Evolutionary conservation across 768 basidiomycete genomes (phyloP), one percentile per base, ranked within the genome.

Genomic region (Boletus reticulatus): DNA sequence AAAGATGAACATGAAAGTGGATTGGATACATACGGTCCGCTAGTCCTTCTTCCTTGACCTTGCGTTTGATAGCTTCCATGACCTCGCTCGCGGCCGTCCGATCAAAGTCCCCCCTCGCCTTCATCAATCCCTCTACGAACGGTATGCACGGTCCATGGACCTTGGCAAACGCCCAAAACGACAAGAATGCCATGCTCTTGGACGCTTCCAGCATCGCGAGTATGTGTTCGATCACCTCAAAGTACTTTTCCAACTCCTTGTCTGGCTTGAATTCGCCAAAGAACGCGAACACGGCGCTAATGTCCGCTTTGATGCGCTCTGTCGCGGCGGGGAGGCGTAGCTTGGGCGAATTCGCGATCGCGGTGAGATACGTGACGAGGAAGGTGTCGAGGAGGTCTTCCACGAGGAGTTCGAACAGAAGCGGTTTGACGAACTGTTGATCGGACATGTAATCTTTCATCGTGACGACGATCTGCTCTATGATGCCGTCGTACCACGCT

Each of bases 381-480:
- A 96, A 95, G 6, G 87, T 75, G 67, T 98, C 94, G 51, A 98
- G 78, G 34, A 98, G 83, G 66, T 98, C 94, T 67, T 97, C 95
- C 16, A 97, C 78, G 34, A 98, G 79, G 22, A 98, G 81, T 58
- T 98, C 95, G 60, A 98, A 85, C 43, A 99, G 80, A 7, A 91
- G 87, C 14, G 91, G 80, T 67, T 98, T 97, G 56, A 99, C 85
- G 66, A 88, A 97, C 43, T 83, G 80, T 67, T 95, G 91, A 72
- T 98, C 97, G n/a, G 80, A 71, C 85, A 94, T 94, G 73, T 98
- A 98, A 66, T 99, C 97, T 50, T 88, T 83, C 80, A 98, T 91
- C 41, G 97, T 99, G 74, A 94, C 92, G 57, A 97, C 80, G 50
- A 98, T 88, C 72, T 96, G 94, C 6, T 79, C 77, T 75, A 96